Percentiles rank a stretch among this genome's conserved stretches.
phyloP scores from a whole-genome alignment of 495 filamentous ascomycete species.

The Talaromyces wortmannii region DNA sequence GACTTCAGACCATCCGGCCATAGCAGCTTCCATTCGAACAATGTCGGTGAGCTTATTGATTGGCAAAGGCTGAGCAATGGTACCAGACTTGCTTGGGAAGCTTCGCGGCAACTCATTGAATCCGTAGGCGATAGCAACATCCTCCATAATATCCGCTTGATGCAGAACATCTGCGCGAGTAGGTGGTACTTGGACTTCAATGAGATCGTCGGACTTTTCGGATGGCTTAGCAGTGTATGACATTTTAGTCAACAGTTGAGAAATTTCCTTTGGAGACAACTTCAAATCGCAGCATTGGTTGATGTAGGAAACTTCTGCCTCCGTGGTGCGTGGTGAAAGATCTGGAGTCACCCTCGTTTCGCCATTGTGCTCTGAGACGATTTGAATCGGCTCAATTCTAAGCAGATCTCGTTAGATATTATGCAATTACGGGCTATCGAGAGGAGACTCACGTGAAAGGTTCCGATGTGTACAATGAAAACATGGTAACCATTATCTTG shows the following conservation, averaged over 20 bases:
- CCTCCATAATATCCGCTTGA: constrained; percentile 98
- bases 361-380: constrained; percentile 85
- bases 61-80: constrained; percentile 77
- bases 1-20: constrained; percentile 94
- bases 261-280: constrained; percentile 63
- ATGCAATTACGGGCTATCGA: background rate
- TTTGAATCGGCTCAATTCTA: constrained; percentile 80
- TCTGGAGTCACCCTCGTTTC: constrained; percentile 75
- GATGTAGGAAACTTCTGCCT: constrained; percentile 85
- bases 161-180: constrained; percentile 94
- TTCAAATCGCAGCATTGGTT: constrained; percentile 83
- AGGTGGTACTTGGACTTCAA: constrained; percentile 77
- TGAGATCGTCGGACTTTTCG: constrained; percentile 47
- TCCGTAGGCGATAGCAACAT: constrained; percentile 90
- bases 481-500: constrained; percentile 95
- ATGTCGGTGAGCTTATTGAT: constrained; percentile 96
- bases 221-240: constrained; percentile 72
- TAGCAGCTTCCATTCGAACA: constrained; percentile 80
- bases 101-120: constrained; percentile 88
- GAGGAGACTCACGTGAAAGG: constrained; percentile 59
- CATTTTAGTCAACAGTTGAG: constrained; percentile 78
- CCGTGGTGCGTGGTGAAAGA: constrained; percentile 63
- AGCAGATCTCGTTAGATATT: constrained; percentile 1
- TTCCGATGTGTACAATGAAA: constrained; percentile 83
- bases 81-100: constrained; percentile 75